Evolutionary conservation across 805 yeast species (phyloP).

Genomic region (Blastobotrys americana): DNA sequence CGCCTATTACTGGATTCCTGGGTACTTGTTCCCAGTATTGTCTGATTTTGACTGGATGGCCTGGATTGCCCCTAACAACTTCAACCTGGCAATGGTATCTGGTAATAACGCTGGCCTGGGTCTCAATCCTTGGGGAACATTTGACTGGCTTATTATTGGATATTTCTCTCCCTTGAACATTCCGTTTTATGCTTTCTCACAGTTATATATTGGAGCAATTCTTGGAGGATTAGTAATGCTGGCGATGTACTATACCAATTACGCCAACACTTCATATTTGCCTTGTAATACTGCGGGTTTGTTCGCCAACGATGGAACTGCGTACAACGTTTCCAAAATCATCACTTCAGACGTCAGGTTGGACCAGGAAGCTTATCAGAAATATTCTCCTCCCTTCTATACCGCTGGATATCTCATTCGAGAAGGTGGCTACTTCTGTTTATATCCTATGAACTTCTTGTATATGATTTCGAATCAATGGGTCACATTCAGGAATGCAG

Average conservation of each 20-base stretch:
- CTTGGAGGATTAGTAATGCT: constrained; percentile 14
- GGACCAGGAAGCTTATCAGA: constrained; percentile 38
- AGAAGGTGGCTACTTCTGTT: constrained; percentile 46
- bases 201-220: constrained; percentile 28
- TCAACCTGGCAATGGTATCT: constrained; percentile 51
- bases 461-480: constrained; percentile 29
- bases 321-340: constrained; percentile 38
- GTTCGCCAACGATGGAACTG: constrained; percentile 39
- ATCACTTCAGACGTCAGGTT: constrained; percentile 33
- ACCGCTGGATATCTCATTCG: constrained; percentile 46
- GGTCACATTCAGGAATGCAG: constrained; percentile 23
- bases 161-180: constrained; percentile 19
- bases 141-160: constrained; percentile 31
- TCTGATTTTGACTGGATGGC: constrained; percentile 56
- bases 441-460: constrained; percentile 45
- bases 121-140: constrained; percentile 37
- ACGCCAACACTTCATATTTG: constrained; percentile 43
- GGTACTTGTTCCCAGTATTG: constrained; percentile 53
- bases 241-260: constrained; percentile 38
- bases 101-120: constrained; percentile 49
- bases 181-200: constrained; percentile 18
- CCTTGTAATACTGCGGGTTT: constrained; percentile 41
- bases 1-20: constrained; percentile 62
- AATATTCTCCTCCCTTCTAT: constrained; percentile 51
- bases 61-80: constrained; percentile 49